Percentiles rank a stretch among this genome's conserved stretches.
phyloP scores from a whole-genome alignment of 805 yeast genomes.

The Sugiyamaella mastotermitis region DNA sequence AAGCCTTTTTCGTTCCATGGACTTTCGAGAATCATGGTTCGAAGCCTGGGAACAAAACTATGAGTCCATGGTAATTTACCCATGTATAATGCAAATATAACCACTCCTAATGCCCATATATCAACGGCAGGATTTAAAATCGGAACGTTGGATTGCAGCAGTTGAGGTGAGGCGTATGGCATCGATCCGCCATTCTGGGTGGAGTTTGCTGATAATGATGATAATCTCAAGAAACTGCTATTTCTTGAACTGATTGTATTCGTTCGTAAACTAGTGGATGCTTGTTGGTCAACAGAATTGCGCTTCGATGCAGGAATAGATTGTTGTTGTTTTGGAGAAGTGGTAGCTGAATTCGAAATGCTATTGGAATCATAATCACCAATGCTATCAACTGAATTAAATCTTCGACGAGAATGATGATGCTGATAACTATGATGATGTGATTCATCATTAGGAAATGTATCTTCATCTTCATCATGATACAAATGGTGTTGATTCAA shows the following conservation, averaged over 20 bases:
- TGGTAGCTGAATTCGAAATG: neutral
- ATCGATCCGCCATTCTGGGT: conserved; percentile 65
- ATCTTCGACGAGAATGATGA: neutral
- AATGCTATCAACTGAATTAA: neutral
- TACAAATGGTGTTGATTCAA: conserved; percentile 22
- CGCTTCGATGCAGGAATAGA: neutral
- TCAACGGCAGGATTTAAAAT: conserved; percentile 63
- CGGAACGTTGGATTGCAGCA: conserved; percentile 51
- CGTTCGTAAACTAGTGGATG: neutral
- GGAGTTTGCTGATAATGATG: no score
- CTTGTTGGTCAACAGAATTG: neutral
- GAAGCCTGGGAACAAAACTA: conserved; percentile 71
- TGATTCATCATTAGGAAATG: neutral
- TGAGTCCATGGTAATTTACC: conserved; percentile 81
- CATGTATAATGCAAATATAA: conserved; percentile 63
- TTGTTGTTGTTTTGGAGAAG: neutral
- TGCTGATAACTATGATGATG: neutral
- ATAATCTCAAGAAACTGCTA: neutral
- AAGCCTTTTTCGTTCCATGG: conserved; percentile 48
- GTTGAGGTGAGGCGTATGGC: conserved; percentile 90
- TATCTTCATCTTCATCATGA: no score
- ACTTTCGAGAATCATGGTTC: conserved; percentile 66
- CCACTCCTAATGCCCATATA: conserved; percentile 87
- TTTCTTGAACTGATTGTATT: neutral
- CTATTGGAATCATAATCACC: neutral